These are phyloP conservation scores for Colletotrichum sp. DNA, from an alignment of 2,329 filamentous ascomycete genomes.

Conservation along the genomic window DNA sequence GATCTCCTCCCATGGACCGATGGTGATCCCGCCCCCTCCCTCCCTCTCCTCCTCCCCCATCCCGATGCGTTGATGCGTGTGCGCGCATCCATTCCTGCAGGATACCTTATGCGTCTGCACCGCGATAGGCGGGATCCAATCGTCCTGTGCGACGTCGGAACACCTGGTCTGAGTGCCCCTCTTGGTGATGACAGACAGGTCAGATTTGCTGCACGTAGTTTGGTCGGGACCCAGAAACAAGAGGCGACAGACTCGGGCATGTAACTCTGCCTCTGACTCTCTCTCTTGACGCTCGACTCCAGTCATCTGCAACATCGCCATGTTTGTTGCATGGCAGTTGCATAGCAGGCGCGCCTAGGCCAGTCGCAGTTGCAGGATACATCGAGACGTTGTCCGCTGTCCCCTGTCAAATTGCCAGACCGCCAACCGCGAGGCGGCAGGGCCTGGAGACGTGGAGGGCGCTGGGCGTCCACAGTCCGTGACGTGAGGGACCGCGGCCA, in stretches of 20 bases:
- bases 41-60: background rate
- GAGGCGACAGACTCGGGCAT: background rate
- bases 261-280: background rate
- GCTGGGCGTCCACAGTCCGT: background rate
- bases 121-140: constrained; percentile 19
- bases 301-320: background rate
- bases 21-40: background rate
- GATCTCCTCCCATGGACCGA: background rate
- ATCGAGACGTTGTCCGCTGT: background rate
- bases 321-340: background rate
- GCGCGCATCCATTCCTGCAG: constrained; percentile 7
- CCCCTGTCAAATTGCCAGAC: background rate
- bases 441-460: background rate
- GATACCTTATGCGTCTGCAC: constrained; percentile 14
- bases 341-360: background rate
- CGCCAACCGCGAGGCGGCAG: background rate
- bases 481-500: background rate
- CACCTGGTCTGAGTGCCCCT: constrained; percentile 20
- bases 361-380: background rate
- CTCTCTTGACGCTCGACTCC: background rate
- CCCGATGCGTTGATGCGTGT: constrained; percentile 8
- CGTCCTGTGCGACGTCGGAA: constrained; percentile 20
- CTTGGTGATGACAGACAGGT: constrained; percentile 13
- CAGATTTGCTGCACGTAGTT: background rate
- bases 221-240: background rate